Evolutionary conservation across 805 yeast genomes (phyloP).

Genomic region (Lipomyces japonicus): DNA sequence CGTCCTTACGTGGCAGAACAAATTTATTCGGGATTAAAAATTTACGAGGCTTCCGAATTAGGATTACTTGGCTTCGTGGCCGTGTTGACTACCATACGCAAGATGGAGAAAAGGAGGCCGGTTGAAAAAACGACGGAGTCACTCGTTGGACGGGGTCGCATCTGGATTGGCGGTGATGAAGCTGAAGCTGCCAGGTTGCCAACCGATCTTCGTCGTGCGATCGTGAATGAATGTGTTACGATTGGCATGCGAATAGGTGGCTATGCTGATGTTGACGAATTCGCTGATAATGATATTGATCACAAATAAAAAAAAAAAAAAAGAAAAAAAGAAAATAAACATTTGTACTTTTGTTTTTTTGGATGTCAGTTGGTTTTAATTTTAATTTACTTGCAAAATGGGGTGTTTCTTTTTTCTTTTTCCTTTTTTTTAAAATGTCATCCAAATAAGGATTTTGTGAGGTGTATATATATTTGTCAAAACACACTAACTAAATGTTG

Average conservation of each 20-base stretch:
- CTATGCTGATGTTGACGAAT: conserved; percentile 19
- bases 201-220: conserved; percentile 31
- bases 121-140: conserved; percentile 22
- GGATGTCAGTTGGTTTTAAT: too few species aligned
- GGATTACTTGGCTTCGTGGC: conserved; percentile 38
- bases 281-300: conserved; percentile 31
- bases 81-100: conserved; percentile 28
- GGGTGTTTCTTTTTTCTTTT: neutral
- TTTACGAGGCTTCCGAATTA: conserved; percentile 25
- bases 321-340: neutral
- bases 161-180: conserved; percentile 39
- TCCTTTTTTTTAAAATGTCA: too few species aligned
- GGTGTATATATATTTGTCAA: too few species aligned
- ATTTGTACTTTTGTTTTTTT: neutral
- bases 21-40: conserved; percentile 16
- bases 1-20: conserved; percentile 26
- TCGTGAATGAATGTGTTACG: conserved; percentile 36
- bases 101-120: conserved; percentile 20
- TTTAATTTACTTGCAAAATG: neutral
- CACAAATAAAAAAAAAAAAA: conserved; percentile 4
- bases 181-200: conserved; percentile 34
- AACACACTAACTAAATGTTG: too few species aligned
- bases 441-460: too few species aligned
- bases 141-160: conserved; percentile 26
- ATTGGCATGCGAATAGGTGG: conserved; percentile 37